These are phyloP conservation scores for Hirsutella minnesotensis DNA, from an alignment of 2,329 filamentous ascomycete genomes.

Conservation along the genomic window DNA sequence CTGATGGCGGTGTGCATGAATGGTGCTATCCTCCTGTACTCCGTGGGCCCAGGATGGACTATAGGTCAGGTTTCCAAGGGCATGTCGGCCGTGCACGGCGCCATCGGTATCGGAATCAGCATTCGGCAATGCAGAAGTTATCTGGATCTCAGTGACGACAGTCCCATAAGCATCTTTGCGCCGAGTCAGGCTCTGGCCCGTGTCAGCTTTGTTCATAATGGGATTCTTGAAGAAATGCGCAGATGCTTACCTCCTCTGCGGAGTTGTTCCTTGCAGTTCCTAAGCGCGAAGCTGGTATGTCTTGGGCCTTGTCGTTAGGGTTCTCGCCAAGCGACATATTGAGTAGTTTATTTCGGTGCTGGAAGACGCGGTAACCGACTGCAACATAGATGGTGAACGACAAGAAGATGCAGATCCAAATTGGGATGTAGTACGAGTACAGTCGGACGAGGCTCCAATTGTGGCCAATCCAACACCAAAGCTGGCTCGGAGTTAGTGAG, in stretches of 20 bases:
- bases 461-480: conserved; percentile 49
- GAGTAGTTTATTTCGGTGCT: conserved; percentile 41
- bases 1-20: conserved; percentile 3
- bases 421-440: conserved; percentile 48
- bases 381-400: conserved; percentile 43
- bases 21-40: conserved; percentile 2
- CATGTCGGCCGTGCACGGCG: conserved; percentile 8
- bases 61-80: not conserved
- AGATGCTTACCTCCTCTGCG: conserved; percentile 18
- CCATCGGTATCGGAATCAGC: conserved; percentile 3
- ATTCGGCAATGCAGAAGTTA: conserved; percentile 20
- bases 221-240: not conserved
- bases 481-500: conserved; percentile 18
- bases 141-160: conserved; percentile 36
- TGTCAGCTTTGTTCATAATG: conserved; percentile 8
- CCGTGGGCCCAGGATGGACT: not conserved
- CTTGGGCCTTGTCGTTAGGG: conserved; percentile 11
- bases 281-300: conserved; percentile 9
- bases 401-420: conserved; percentile 45
- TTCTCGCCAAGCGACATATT: conserved; percentile 26
- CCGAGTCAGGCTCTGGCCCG: conserved; percentile 16
- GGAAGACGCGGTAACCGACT: conserved; percentile 47
- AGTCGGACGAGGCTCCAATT: conserved; percentile 43
- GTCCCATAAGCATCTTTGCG: conserved; percentile 29
- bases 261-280: conserved; percentile 18